Conservation (phyloP, 163 green algal genomes). For the Volvox carteri region DNA sequence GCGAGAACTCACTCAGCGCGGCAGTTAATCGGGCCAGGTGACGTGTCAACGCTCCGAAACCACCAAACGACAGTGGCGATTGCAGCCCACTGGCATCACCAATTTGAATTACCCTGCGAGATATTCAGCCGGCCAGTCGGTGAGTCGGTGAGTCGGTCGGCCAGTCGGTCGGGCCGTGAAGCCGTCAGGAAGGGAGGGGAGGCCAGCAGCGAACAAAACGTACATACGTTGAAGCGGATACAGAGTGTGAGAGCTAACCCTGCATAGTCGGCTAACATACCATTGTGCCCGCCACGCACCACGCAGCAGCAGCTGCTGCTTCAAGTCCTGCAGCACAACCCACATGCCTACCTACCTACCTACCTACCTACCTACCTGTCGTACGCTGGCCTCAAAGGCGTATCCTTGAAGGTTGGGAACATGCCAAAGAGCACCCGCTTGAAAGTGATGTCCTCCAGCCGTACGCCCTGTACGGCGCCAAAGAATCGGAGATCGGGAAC, state of each 20-base stretch:
- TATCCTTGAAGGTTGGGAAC: constrained; percentile 93
- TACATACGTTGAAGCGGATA: no score
- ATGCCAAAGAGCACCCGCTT: constrained; percentile 91
- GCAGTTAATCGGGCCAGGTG: constrained; percentile 84
- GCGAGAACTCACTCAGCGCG: constrained; percentile 57
- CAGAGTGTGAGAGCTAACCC: no score
- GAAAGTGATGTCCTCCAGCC: constrained; percentile 77
- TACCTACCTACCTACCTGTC: constrained; percentile 64
- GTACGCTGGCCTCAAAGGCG: constrained; percentile 77
- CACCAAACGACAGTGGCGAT: constrained; percentile 93
- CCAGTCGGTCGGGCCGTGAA: no score
- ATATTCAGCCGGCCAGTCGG: not conserved
- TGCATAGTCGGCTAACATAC: no score
- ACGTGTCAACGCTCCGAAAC: constrained; percentile 91
- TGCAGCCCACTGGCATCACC: constrained; percentile 70
- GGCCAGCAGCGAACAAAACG: no score
- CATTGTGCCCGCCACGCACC: no score
- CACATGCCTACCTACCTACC: not conserved
- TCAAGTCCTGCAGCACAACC: not conserved
- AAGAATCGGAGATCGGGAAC: not conserved
- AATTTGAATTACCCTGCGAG: constrained; percentile 47
- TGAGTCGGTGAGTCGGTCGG: no score
- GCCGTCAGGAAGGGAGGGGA: no score
- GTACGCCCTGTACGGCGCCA: constrained; percentile 62
- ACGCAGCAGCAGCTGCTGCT: not conserved